These are phyloP conservation scores for Microcyclosporella mali DNA, from an alignment of 2,329 filamentous ascomycete species.

Conservation along the genomic window DNA sequence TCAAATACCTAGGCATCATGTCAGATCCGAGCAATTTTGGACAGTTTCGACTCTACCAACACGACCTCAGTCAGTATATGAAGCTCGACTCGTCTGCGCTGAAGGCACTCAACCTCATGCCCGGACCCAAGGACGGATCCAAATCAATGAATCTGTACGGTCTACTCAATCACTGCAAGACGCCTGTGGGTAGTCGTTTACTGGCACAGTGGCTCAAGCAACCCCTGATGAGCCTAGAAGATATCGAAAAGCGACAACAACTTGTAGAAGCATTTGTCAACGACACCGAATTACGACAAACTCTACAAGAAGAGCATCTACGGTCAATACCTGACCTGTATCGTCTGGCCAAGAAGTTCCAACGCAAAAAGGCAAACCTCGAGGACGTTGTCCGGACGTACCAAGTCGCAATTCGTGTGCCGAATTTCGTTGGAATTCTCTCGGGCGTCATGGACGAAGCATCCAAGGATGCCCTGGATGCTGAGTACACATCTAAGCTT, in stretches of 20 bases:
- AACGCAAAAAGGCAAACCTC: constrained; percentile 80
- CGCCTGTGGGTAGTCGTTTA: constrained; percentile 80
- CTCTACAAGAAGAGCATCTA: constrained; percentile 93
- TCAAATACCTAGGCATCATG: constrained; percentile 87
- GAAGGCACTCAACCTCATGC: constrained; percentile 94
- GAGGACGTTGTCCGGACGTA: constrained; percentile 96
- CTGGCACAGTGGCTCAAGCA: constrained; percentile 97
- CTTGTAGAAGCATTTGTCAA: constrained; percentile 91
- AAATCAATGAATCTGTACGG: constrained; percentile 97
- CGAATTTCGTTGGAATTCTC: constrained; percentile 80
- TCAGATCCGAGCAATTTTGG: constrained; percentile 93
- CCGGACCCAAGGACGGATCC: constrained; percentile 84
- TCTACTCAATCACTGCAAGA: constrained; percentile 95
- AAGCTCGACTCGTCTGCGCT: constrained; percentile 92
- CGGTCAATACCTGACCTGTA: constrained; percentile 91
- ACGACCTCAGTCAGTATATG: constrained; percentile 96
- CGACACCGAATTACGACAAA: constrained; percentile 88
- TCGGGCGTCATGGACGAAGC: constrained; percentile 93
- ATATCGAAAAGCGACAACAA: constrained; percentile 87
- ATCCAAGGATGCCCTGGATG: constrained; percentile 80
- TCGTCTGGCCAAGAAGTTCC: constrained; percentile 87
- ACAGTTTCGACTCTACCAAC: constrained; percentile 94
- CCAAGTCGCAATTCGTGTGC: constrained; percentile 85
- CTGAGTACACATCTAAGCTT: constrained; percentile 79
- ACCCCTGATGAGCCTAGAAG: constrained; percentile 81